These are phyloP conservation scores for Chaetothyriales sp. DNA, from an alignment of 2,329 filamentous ascomycete genomes.

Conservation along the genomic window DNA sequence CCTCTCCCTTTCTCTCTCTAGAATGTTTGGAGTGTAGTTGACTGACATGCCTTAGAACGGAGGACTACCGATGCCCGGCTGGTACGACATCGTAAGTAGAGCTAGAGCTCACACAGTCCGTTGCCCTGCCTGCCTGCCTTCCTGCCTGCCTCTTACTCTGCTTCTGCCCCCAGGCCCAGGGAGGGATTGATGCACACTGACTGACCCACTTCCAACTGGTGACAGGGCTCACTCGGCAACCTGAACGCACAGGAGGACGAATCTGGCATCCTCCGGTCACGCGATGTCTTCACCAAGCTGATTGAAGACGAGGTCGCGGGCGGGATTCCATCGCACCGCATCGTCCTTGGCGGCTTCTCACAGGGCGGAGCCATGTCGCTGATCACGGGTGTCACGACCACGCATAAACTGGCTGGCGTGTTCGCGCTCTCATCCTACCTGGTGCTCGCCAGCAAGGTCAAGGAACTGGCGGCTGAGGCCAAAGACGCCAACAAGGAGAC, in stretches of 20 bases:
- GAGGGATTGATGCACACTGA: not conserved
- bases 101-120: not conserved
- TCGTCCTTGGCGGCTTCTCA: constrained; percentile 53
- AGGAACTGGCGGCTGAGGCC: constrained; percentile 37
- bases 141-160: not conserved
- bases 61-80: constrained; percentile 17
- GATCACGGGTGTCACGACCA: constrained; percentile 60
- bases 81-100: constrained; percentile 35
- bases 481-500: constrained; percentile 54
- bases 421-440: constrained; percentile 75
- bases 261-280: constrained; percentile 55
- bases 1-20: no score
- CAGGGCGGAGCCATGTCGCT: constrained; percentile 80
- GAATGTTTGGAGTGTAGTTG: not conserved
- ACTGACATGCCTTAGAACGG: constrained; percentile 8
- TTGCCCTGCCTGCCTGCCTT: not conserved
- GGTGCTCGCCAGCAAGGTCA: constrained; percentile 51
- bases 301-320: constrained; percentile 66
- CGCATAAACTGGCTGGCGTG: constrained; percentile 68
- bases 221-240: constrained; percentile 28
- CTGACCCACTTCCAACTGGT: not conserved
- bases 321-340: constrained; percentile 66
- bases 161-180: not conserved
- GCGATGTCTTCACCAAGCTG: constrained; percentile 61
- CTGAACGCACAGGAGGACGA: constrained; percentile 36